These are phyloP conservation scores for Athelia psychrophila DNA, from an alignment of 1,284 basidiomycete species.

Conservation along the genomic window DNA sequence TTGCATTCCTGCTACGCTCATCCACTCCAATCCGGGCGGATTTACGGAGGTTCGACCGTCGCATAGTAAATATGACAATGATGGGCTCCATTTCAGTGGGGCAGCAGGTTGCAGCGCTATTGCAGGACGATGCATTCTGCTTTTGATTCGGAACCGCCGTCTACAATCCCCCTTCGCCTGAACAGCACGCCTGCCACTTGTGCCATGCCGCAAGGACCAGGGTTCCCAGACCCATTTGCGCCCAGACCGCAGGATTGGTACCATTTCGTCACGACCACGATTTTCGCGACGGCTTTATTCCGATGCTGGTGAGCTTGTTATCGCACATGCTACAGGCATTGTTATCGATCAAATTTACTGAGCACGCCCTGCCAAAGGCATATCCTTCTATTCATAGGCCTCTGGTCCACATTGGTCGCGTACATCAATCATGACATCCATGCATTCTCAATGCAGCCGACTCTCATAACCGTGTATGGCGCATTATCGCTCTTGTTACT, in stretches of 20 bases:
- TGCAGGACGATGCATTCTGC: too few species aligned
- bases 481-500: neutral
- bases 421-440: slow-evolving; percentile 47
- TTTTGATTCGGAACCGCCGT: too few species aligned
- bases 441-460: slow-evolving; percentile 42
- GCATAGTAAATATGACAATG: too few species aligned
- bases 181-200: slow-evolving; percentile 16
- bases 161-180: too few species aligned
- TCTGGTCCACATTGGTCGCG: slow-evolving; percentile 54
- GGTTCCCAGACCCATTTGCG: slow-evolving; percentile 9
- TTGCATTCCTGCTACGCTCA: too few species aligned
- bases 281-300: slow-evolving; percentile 62
- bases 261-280: slow-evolving; percentile 42
- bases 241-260: slow-evolving; percentile 21
- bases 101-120: too few species aligned
- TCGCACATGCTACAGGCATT: too few species aligned
- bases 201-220: slow-evolving; percentile 23
- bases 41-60: too few species aligned
- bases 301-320: slow-evolving; percentile 42
- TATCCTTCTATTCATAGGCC: slow-evolving; percentile 57
- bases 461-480: slow-evolving; percentile 60
- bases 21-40: too few species aligned
- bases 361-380: slow-evolving; percentile 29
- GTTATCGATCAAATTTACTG: too few species aligned
- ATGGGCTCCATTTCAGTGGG: too few species aligned